Conservation (phyloP, 441 rosid genomes). For the Corymbia citriodora region DNA sequence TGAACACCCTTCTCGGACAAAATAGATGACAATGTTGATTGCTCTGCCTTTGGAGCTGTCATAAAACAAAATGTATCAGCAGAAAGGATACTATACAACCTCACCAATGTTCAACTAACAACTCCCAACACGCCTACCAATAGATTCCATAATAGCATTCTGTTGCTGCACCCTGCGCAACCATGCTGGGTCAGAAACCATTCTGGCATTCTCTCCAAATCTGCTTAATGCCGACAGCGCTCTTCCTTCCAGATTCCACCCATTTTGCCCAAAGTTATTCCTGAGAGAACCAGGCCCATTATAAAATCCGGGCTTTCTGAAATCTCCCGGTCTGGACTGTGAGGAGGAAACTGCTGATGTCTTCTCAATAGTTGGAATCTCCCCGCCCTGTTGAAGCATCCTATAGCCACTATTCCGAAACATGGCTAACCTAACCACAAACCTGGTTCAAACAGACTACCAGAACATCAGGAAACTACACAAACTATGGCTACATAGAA, state of each 20-base stretch:
- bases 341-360: constrained; percentile 25
- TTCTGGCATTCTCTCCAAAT: constrained; percentile 78
- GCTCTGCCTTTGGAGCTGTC: constrained; percentile 35
- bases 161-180: constrained; percentile 59
- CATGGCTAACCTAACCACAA: constrained; percentile 58
- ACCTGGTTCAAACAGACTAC: constrained; percentile 36
- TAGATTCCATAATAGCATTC: constrained; percentile 48
- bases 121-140: constrained; percentile 20
- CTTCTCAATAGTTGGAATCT: constrained; percentile 55
- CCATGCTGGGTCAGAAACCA: constrained; percentile 45
- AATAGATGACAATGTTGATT: constrained; percentile 42
- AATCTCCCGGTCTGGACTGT: constrained; percentile 20
- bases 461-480: constrained; percentile 1
- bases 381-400: constrained; percentile 94
- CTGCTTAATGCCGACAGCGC: constrained; percentile 76
- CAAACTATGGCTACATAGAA: not conserved
- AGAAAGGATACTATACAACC: not conserved
- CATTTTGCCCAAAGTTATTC: constrained; percentile 24
- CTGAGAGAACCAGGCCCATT: constrained; percentile 16
- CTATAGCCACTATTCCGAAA: constrained; percentile 70
- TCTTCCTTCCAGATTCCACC: constrained; percentile 70
- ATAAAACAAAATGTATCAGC: constrained; percentile 6
- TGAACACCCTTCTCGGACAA: constrained; percentile 61
- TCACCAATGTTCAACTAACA: not conserved
- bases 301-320: constrained; percentile 18